Evolutionary conservation across 495 filamentous ascomycete genomes (phyloP).

Genomic region (Xylaria venustula): DNA sequence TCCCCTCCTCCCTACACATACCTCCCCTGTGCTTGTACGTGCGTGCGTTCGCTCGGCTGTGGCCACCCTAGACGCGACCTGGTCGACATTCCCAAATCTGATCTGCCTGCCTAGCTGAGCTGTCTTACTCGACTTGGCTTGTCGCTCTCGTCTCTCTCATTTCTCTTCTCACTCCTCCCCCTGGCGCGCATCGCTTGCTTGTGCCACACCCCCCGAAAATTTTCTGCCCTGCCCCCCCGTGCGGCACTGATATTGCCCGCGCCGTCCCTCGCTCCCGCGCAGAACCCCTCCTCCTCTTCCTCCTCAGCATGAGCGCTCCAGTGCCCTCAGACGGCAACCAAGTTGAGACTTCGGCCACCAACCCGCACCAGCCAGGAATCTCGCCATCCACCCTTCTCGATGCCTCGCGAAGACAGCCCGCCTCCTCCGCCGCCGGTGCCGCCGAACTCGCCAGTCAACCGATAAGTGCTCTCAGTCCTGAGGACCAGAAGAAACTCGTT

Average conservation of each 20-base stretch:
- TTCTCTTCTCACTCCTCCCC: conserved; percentile 28
- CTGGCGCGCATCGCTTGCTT: conserved; percentile 18
- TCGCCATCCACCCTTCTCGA: conserved; percentile 29
- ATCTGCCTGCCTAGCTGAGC: conserved; percentile 34
- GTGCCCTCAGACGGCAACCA: conserved; percentile 31
- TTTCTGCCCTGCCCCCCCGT: conserved; percentile 22
- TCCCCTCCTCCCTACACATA: too few relatives aligned
- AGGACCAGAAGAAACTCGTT: conserved; percentile 28
- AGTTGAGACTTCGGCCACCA: conserved; percentile 30
- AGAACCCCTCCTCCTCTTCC: conserved; percentile 25
- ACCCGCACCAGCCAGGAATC: conserved; percentile 35
- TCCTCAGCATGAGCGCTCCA: conserved; percentile 54
- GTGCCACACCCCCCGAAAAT: conserved; percentile 36
- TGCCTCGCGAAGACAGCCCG: conserved; percentile 58
- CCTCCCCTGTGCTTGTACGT: conserved; percentile 9
- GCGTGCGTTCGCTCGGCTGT: conserved; percentile 14
- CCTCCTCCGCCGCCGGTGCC: conserved; percentile 68
- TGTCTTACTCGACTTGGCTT: conserved; percentile 20
- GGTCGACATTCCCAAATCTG: conserved; percentile 15
- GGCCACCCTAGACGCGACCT: conserved; percentile 18
- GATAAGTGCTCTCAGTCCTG: conserved; percentile 51
- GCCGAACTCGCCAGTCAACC: conserved; percentile 92
- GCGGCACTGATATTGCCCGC: conserved; percentile 30
- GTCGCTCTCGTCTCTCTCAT: too few relatives aligned
- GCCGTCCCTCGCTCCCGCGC: conserved; percentile 30